These are phyloP conservation scores for Hamamelis virginiana DNA, from an alignment of 164 flowering plant genomes.

Conservation along the genomic window DNA sequence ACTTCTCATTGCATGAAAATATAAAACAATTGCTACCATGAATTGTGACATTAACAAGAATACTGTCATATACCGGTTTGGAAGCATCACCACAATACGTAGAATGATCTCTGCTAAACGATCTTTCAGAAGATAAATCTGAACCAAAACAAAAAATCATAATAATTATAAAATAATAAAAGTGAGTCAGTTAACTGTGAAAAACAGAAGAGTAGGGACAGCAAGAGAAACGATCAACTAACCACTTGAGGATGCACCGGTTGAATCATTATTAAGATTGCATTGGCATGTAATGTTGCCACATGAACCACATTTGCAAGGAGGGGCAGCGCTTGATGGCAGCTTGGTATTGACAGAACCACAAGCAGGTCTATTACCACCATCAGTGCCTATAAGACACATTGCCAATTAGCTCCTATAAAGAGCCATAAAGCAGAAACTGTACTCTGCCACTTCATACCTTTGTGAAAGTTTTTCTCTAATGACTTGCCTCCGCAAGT, in stretches of 20 bases:
- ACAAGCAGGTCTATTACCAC: slow-evolving; percentile 19
- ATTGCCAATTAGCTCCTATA: slow-evolving; percentile 34
- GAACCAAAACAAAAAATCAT: slow-evolving; percentile 3
- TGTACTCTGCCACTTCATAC: slow-evolving; percentile 36
- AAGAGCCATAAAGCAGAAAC: slow-evolving; percentile 30
- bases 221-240: slow-evolving; percentile 14
- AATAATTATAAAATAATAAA: neutral
- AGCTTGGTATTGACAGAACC: slow-evolving; percentile 21
- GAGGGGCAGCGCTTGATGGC: slow-evolving; percentile 5
- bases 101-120: slow-evolving; percentile 21
- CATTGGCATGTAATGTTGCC: slow-evolving; percentile 22
- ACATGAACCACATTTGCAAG: slow-evolving; percentile 28
- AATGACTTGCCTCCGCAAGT: slow-evolving; percentile 5
- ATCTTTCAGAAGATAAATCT: slow-evolving; percentile 44
- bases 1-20: neutral
- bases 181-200: neutral
- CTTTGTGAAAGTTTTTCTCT: slow-evolving; percentile 29
- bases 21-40: neutral
- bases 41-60: neutral
- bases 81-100: slow-evolving; percentile 19
- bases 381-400: slow-evolving; percentile 37
- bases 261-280: slow-evolving; percentile 21
- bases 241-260: slow-evolving; percentile 40
- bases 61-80: slow-evolving; percentile 26
- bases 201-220: neutral